Percentiles rank a stretch among this genome's conserved stretches.
phyloP scores from a whole-genome alignment of 441 rosid species.

The Isatis lusitanica region DNA sequence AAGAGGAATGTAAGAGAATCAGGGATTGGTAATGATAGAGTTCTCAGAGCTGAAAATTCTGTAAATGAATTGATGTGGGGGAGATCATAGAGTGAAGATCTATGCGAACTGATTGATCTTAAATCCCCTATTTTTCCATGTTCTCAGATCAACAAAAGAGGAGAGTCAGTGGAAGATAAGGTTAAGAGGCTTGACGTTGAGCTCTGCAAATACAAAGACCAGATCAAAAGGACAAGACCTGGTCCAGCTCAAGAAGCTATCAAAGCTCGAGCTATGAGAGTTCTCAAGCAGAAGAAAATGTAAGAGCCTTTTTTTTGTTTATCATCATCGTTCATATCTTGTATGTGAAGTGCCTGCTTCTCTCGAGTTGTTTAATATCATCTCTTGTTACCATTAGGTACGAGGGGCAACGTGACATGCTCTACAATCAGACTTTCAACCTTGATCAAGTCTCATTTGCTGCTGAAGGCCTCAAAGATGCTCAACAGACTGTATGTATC shows the following conservation, averaged over 20 bases:
- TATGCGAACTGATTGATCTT: neutral
- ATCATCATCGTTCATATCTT: neutral
- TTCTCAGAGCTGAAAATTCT: too few species aligned
- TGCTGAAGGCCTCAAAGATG: slow-evolving; percentile 93
- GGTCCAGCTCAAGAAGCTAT: slow-evolving; percentile 90
- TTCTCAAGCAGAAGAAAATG: slow-evolving; percentile 92
- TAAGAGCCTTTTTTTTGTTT: slow-evolving; percentile 14
- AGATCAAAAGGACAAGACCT: slow-evolving; percentile 79
- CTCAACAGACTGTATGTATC: slow-evolving; percentile 84
- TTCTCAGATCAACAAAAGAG: slow-evolving; percentile 73
- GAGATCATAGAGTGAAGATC: too few species aligned
- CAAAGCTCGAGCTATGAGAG: slow-evolving; percentile 88
- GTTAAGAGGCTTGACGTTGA: slow-evolving; percentile 74
- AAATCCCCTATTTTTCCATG: neutral
- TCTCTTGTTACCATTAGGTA: slow-evolving; percentile 50
- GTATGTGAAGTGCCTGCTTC: too few species aligned
- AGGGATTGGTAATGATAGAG: slow-evolving; percentile 10
- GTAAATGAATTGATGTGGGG: too few species aligned
- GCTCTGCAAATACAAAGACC: slow-evolving; percentile 71
- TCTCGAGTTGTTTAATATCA: too few species aligned
- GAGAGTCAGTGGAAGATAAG: slow-evolving; percentile 86
- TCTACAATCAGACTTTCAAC: slow-evolving; percentile 86
- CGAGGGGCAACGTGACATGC: slow-evolving; percentile 95
- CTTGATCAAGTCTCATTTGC: slow-evolving; percentile 98
- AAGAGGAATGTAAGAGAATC: neutral